Evolutionary conservation across 2,329 filamentous ascomycete species (phyloP).

Genomic region (Trichoderma sp.): DNA sequence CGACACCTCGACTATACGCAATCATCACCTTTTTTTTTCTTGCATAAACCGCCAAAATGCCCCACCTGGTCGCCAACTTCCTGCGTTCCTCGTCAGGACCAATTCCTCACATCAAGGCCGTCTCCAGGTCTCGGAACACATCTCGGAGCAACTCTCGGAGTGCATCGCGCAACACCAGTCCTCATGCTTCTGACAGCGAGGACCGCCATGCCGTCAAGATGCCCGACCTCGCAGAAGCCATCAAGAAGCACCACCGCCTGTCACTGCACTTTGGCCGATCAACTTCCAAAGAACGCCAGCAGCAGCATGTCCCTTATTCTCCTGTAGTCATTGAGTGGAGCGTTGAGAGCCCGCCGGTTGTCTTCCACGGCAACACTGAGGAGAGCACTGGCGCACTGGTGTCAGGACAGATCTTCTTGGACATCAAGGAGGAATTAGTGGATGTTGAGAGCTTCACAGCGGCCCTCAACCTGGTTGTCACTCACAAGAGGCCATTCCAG

Average conservation of each 20-base stretch:
- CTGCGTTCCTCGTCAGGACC: constrained; percentile 60
- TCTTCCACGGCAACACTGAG: constrained; percentile 77
- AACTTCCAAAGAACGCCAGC: constrained; percentile 46
- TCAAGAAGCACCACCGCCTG: constrained; percentile 50
- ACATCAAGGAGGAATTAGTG: constrained; percentile 67
- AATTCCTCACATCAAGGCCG: constrained; percentile 54
- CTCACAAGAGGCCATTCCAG: constrained; percentile 81
- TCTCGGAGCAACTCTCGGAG: constrained; percentile 38
- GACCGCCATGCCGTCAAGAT: constrained; percentile 45
- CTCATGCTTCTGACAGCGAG: constrained; percentile 44
- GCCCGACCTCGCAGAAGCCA: constrained; percentile 44
- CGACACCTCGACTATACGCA: constrained; percentile 6
- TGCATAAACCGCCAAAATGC: constrained; percentile 51
- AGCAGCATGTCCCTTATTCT: constrained; percentile 41
- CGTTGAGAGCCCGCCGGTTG: constrained; percentile 84
- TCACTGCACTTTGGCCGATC: constrained; percentile 46
- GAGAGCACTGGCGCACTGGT: constrained; percentile 83
- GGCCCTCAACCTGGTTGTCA: constrained; percentile 69
- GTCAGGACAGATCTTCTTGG: constrained; percentile 78
- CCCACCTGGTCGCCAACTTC: constrained; percentile 61
- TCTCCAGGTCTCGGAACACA: constrained; percentile 39
- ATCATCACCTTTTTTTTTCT: not conserved
- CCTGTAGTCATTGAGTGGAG: constrained; percentile 55
- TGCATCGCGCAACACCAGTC: constrained; percentile 40
- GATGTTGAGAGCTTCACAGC: constrained; percentile 75